phyloP scores from a whole-genome alignment of 2,329 filamentous ascomycete species.

The Curvularia hawaiiensis region DNA sequence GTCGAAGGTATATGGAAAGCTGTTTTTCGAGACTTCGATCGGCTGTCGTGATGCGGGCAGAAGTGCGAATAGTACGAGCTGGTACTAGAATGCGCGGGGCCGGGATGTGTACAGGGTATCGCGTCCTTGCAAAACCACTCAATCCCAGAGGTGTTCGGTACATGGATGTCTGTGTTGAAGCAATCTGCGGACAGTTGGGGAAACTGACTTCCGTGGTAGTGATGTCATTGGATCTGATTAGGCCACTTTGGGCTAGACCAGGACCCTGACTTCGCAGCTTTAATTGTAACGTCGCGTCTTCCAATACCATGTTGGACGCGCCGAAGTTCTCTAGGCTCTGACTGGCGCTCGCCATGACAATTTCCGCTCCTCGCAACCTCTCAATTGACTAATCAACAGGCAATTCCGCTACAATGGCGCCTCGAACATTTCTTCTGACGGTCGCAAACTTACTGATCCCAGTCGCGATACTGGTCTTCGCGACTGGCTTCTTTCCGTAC shows the following conservation, averaged over 20 bases:
- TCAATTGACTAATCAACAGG: constrained; percentile 9
- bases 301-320: constrained; percentile 28
- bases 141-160: constrained; percentile 22
- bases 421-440: constrained; percentile 54
- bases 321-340: constrained; percentile 5
- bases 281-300: constrained; percentile 31
- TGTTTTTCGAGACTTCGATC: constrained; percentile 21
- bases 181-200: constrained; percentile 10
- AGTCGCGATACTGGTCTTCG: constrained; percentile 71
- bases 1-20: constrained; percentile 26
- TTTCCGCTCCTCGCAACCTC: neutral
- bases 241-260: constrained; percentile 25
- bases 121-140: constrained; percentile 3
- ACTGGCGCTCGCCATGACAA: constrained; percentile 18
- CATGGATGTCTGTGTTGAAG: constrained; percentile 19
- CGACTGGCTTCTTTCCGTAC: constrained; percentile 94
- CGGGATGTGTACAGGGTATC: neutral
- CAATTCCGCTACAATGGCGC: constrained; percentile 27
- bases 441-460: constrained; percentile 80
- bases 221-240: constrained; percentile 44
- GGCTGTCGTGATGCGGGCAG: constrained; percentile 5
- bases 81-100: constrained; percentile 1
- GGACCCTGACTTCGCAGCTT: constrained; percentile 31
- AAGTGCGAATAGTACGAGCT: constrained; percentile 2
- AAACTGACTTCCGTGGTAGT: constrained; percentile 24